These are phyloP conservation scores for Fusarium napiforme DNA, from an alignment of 2,329 filamentous ascomycete species.

Conservation along the genomic window DNA sequence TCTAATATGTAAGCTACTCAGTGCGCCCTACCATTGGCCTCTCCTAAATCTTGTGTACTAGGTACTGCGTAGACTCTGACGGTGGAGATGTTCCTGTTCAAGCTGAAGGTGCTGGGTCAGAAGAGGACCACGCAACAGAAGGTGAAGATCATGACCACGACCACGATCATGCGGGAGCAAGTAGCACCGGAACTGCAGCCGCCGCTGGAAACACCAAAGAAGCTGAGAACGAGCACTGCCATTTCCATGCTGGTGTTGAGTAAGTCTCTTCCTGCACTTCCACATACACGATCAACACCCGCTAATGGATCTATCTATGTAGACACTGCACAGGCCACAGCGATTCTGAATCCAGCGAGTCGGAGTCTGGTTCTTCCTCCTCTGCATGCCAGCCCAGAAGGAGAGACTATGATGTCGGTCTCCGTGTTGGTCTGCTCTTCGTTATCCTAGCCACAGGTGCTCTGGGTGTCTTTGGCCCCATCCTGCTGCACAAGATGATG, in stretches of 20 bases:
- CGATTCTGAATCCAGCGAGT: constrained; percentile 44
- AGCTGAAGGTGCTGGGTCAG: constrained; percentile 48
- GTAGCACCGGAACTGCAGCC: background rate
- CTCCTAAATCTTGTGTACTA: constrained; percentile 44
- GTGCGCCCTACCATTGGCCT: background rate
- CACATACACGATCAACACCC: background rate
- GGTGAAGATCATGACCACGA: constrained; percentile 28
- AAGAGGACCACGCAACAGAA: constrained; percentile 32
- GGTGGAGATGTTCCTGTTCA: constrained; percentile 71
- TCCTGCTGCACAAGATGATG: constrained; percentile 69
- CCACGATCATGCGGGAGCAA: constrained; percentile 27
- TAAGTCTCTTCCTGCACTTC: constrained; percentile 53
- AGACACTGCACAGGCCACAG: constrained; percentile 68
- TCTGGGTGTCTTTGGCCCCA: constrained; percentile 75
- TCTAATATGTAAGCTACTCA: constrained; percentile 60
- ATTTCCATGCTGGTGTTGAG: constrained; percentile 82
- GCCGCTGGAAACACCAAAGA: constrained; percentile 4
- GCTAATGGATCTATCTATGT: constrained; percentile 17
- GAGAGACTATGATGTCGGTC: constrained; percentile 72
- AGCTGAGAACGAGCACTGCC: constrained; percentile 62
- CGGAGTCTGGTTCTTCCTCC: constrained; percentile 41
- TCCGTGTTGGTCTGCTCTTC: constrained; percentile 78
- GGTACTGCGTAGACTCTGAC: constrained; percentile 69
- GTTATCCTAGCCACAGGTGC: constrained; percentile 75
- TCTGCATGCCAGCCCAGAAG: constrained; percentile 58